Conservation (phyloP, 1,139 yeast genomes). For the Spencermartinsiella ligniputridi region DNA sequence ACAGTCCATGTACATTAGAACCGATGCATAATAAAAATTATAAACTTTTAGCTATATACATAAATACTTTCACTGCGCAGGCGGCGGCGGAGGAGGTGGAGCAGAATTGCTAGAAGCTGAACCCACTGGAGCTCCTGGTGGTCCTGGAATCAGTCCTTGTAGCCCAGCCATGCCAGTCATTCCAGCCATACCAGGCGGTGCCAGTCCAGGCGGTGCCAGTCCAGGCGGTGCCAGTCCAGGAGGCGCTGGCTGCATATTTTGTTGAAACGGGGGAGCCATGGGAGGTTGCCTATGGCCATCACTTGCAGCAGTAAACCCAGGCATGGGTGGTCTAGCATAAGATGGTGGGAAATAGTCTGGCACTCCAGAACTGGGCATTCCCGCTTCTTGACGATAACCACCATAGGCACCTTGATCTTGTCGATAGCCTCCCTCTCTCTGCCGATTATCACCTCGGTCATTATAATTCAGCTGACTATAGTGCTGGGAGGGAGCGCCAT, state of each 20-base stretch:
- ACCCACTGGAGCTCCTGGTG: slow-evolving; percentile 17
- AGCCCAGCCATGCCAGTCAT: slow-evolving; percentile 26
- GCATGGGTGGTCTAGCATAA: too few relatives aligned
- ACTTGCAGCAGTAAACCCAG: too few relatives aligned
- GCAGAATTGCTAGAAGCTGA: slow-evolving; percentile 16
- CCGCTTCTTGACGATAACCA: too few relatives aligned
- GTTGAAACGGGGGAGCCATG: background rate
- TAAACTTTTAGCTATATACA: background rate
- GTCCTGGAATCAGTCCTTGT: slow-evolving; percentile 19
- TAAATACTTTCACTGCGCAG: slow-evolving; percentile 8
- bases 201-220: slow-evolving; percentile 4
- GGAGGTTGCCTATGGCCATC: too few relatives aligned
- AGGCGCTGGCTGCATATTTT: background rate
- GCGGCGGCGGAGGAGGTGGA: slow-evolving; percentile 18
- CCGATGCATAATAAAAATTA: slow-evolving; percentile 1
- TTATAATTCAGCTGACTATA: background rate
- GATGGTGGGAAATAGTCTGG: too few relatives aligned
- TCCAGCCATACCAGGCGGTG: slow-evolving; percentile 14
- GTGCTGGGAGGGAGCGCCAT: background rate
- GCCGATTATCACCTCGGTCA: background rate
- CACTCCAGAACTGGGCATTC: too few relatives aligned
- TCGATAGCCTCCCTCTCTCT: background rate
- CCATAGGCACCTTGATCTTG: background rate
- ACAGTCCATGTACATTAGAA: background rate
- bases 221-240: slow-evolving; percentile 2